phyloP scores from a whole-genome alignment of 352 stramenopile genomes.

The Pythium graminicola region DNA sequence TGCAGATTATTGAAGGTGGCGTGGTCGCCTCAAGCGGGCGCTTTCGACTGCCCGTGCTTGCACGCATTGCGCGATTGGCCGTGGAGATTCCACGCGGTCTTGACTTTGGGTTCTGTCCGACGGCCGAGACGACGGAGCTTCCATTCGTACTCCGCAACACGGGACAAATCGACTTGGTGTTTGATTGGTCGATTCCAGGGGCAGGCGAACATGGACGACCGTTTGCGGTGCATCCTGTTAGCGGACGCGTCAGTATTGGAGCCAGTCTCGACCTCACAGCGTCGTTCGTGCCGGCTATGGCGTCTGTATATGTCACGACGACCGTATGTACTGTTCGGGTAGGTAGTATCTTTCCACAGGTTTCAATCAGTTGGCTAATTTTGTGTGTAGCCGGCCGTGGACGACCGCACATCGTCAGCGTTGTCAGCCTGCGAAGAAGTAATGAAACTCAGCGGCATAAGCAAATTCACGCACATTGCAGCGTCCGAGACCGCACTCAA shows the following conservation, averaged over 20 bases:
- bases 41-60: slow-evolving; percentile 86
- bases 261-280: slow-evolving; percentile 58
- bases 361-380: background rate
- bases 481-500: slow-evolving; percentile 72
- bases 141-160: slow-evolving; percentile 79
- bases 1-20: slow-evolving; percentile 78
- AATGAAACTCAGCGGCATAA: slow-evolving; percentile 86
- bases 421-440: slow-evolving; percentile 10
- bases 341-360: slow-evolving; percentile 6
- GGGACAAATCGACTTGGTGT: slow-evolving; percentile 80
- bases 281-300: slow-evolving; percentile 59
- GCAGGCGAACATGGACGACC: slow-evolving; percentile 56
- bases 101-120: slow-evolving; percentile 89
- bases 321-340: slow-evolving; percentile 57
- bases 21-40: slow-evolving; percentile 52
- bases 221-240: slow-evolving; percentile 72
- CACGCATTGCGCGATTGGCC: slow-evolving; percentile 68
- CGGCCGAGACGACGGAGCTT: slow-evolving; percentile 65
- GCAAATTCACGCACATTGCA: slow-evolving; percentile 87
- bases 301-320: slow-evolving; percentile 84
- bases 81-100: slow-evolving; percentile 52
- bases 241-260: slow-evolving; percentile 59
- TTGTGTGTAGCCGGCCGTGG: background rate
- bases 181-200: slow-evolving; percentile 78
- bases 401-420: background rate